phyloP scores from a whole-genome alignment of 2,329 filamentous ascomycete genomes.

The Stagonosporopsis rhizophila region DNA sequence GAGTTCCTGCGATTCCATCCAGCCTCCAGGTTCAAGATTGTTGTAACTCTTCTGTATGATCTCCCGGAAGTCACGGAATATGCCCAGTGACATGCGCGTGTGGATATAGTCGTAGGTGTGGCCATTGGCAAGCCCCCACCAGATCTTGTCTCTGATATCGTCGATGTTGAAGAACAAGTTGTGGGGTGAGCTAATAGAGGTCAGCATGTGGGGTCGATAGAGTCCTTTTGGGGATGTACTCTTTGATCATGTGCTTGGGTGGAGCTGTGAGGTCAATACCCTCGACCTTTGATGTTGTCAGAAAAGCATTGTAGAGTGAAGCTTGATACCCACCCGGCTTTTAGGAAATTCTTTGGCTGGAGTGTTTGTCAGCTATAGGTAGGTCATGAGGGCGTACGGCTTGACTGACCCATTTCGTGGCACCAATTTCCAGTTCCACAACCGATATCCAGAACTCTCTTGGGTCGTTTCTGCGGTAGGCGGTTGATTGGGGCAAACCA shows the following conservation, averaged over 20 bases:
- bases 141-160: slow-evolving; percentile 67
- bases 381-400: not conserved
- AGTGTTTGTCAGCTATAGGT: slow-evolving; percentile 27
- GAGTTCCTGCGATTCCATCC: slow-evolving; percentile 53
- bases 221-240: not conserved
- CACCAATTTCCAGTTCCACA: slow-evolving; percentile 54
- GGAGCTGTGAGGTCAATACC: slow-evolving; percentile 49
- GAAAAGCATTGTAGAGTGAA: not conserved
- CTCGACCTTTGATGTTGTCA: slow-evolving; percentile 44
- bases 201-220: not conserved
- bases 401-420: slow-evolving; percentile 50
- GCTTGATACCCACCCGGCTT: slow-evolving; percentile 35
- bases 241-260: not conserved
- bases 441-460: slow-evolving; percentile 51
- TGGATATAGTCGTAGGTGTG: slow-evolving; percentile 65
- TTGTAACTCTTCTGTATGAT: slow-evolving; percentile 61
- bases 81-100: slow-evolving; percentile 64
- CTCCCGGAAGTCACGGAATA: slow-evolving; percentile 63
- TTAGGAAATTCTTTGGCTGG: slow-evolving; percentile 45
- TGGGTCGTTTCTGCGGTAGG: slow-evolving; percentile 42
- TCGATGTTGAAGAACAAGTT: slow-evolving; percentile 80
- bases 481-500: slow-evolving; percentile 48
- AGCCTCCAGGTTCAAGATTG: slow-evolving; percentile 65
- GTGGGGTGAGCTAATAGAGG: slow-evolving; percentile 59
- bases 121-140: slow-evolving; percentile 56